Base-by-base conservation (phyloP, 1,284 basidiomycete species). In the Malassezia slooffiae region DNA sequence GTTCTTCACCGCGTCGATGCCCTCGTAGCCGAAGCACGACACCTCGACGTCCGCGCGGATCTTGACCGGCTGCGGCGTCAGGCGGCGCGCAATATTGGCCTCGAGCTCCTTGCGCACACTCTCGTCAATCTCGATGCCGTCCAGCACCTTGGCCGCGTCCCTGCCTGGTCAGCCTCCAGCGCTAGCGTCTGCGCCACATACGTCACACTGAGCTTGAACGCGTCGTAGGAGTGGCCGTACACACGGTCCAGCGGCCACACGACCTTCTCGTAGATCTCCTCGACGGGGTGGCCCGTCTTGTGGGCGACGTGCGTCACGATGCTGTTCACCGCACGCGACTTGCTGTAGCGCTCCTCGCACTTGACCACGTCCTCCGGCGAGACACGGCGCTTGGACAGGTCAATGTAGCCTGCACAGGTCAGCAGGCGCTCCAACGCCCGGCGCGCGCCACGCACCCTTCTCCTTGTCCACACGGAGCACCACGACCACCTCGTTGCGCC, bases 61-160 rank as follows among this genome's bases (percentile, higher is more conserved):
- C 75, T 96, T 97, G 77, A 97, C 91, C 10, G 93, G 90, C 72
- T 99, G 93, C 11, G 91, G 93, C 2, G 91, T 97, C 45, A 97
- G 76, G 32, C 93, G 81, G 40, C 90, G 82, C 8, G 90, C 89
- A 67, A 99, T 95, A 37, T 88, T 95, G 50, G 79, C 73, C 58
- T 79, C 79, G 21, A 97, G 78, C 47, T 87, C 77, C 20, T 74
- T 72, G 37, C 81, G 74, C 10, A 83, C 82, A 10, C 81, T 76
- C 35, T 70, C 66, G 50, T 74, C 72, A 19, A 78, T 75, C 23
- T 77, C 70, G 29, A 96, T 75, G 0, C 79, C 76, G 10, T 79
- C 76, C 62, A 90, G 90, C 7, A 96, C 85, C 10, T 79, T 76
- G 20, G 90, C 85, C 41, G 83, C 78, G 70, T 95, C 90, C 27